Conservation (phyloP, 305 asterid genomes). For the Solanum aculeatissimum region DNA sequence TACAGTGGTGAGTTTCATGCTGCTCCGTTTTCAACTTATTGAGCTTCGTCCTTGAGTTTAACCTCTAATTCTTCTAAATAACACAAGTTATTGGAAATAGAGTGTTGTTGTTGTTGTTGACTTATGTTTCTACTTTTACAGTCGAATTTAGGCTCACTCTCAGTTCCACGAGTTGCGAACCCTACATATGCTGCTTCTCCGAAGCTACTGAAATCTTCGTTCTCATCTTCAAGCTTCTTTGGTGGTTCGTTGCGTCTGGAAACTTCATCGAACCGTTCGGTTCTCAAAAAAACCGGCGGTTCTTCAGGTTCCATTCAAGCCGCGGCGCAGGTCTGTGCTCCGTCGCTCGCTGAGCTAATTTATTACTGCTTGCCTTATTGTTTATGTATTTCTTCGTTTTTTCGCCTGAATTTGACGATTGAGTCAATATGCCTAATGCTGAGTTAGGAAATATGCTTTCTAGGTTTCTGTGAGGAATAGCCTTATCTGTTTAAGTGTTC, state of each 20-base stretch:
- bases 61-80: not conserved
- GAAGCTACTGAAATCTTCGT: constrained; percentile 4
- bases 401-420: not conserved
- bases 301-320: constrained; percentile 40
- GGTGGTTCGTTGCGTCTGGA: constrained; percentile 31
- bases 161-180: constrained; percentile 30
- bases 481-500: not conserved
- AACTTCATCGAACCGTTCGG: constrained; percentile 8
- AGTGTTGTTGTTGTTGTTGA: not conserved
- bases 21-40: not conserved
- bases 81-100: not conserved
- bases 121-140: constrained; percentile 7
- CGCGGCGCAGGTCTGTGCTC: not conserved
- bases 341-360: not conserved
- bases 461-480: not conserved
- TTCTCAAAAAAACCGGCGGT: constrained; percentile 15
- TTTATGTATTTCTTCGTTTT: not conserved
- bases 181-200: constrained; percentile 1
- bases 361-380: not conserved
- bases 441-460: not conserved
- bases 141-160: constrained; percentile 55
- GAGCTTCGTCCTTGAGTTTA: not conserved
- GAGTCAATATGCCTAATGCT: not conserved
- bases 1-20: not conserved
- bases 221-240: constrained; percentile 33